Percentiles rank a stretch among this genome's conserved stretches.
Conservation (phyloP, 2,329 filamentous ascomycete genomes). For the Thelonectria blattea region DNA sequence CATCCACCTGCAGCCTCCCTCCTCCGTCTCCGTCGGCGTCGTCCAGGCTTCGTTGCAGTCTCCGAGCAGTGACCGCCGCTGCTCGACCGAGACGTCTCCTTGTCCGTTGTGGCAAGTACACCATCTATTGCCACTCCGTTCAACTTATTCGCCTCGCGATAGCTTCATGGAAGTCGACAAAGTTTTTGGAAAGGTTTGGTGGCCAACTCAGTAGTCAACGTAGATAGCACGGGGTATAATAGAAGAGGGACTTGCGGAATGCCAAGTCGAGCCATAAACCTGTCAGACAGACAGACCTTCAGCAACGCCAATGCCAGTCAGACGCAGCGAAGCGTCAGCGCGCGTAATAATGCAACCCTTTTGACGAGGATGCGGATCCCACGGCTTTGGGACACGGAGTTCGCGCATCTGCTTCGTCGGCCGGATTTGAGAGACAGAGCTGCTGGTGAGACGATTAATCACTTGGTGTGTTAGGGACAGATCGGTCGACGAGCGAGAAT, state of each 20-base stretch:
- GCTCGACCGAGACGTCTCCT: background rate
- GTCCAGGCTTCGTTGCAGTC: background rate
- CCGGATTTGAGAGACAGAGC: too few species aligned
- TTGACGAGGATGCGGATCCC: too few species aligned
- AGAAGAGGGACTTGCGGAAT: background rate
- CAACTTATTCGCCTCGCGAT: background rate
- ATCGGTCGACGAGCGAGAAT: too few species aligned
- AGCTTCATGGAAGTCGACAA: background rate
- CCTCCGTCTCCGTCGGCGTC: slow-evolving; percentile 18
- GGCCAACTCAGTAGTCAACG: background rate
- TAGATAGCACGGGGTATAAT: background rate
- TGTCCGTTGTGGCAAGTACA: background rate
- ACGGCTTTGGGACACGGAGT: too few species aligned
- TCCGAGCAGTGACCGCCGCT: background rate
- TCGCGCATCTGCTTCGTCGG: too few species aligned
- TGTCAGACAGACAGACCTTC: too few species aligned
- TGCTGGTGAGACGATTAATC: too few species aligned
- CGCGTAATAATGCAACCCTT: too few species aligned
- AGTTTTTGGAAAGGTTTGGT: background rate
- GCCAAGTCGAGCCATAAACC: too few species aligned
- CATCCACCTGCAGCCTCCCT: background rate
- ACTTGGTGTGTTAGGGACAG: too few species aligned
- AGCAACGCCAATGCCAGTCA: too few species aligned
- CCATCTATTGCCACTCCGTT: background rate
- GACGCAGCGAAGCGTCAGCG: too few species aligned